These are phyloP conservation scores for Alternaria ventricosa DNA, from an alignment of 2,329 filamentous ascomycete species.

Conservation along the genomic window DNA sequence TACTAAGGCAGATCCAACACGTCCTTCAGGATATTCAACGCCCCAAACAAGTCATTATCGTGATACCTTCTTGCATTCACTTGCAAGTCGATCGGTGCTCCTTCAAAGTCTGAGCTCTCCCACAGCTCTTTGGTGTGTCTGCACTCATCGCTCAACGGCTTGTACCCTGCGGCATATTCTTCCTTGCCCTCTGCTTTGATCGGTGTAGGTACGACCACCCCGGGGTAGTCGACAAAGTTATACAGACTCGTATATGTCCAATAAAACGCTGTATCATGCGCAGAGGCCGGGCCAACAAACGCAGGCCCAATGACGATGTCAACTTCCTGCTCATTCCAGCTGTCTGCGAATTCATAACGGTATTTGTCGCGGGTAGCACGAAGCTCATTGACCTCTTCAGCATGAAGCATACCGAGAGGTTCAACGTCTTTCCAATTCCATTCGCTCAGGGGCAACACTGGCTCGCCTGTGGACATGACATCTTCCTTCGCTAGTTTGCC, in stretches of 20 bases:
- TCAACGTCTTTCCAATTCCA: conserved; percentile 15
- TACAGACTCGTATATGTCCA: conserved; percentile 31
- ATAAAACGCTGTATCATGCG: conserved; percentile 29
- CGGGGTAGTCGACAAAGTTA: conserved; percentile 31
- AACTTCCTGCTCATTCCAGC: conserved; percentile 28
- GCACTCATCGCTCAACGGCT: conserved; percentile 25
- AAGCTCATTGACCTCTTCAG: conserved; percentile 16
- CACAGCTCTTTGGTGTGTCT: conserved; percentile 28
- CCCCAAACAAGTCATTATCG: conserved; percentile 30
- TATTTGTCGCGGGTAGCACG: conserved; percentile 19
- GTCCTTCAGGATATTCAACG: conserved; percentile 23
- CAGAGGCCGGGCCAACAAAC: conserved; percentile 27
- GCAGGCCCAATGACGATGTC: conserved; percentile 29
- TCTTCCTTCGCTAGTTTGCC: conserved; percentile 40
- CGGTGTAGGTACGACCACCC: conserved; percentile 26
- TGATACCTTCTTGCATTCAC: conserved; percentile 28
- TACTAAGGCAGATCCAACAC: conserved; percentile 19
- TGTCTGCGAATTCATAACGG: conserved; percentile 17
- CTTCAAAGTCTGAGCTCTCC: conserved; percentile 24
- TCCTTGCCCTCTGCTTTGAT: conserved; percentile 17
- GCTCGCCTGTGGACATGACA: conserved; percentile 52
- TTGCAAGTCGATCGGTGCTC: conserved; percentile 31
- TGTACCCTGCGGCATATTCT: conserved; percentile 19
- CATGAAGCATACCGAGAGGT: conserved; percentile 13
- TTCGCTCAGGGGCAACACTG: conserved; percentile 53